Evolutionary conservation across 768 basidiomycete species (phyloP).

Genomic region (Tulasnella calospora): DNA sequence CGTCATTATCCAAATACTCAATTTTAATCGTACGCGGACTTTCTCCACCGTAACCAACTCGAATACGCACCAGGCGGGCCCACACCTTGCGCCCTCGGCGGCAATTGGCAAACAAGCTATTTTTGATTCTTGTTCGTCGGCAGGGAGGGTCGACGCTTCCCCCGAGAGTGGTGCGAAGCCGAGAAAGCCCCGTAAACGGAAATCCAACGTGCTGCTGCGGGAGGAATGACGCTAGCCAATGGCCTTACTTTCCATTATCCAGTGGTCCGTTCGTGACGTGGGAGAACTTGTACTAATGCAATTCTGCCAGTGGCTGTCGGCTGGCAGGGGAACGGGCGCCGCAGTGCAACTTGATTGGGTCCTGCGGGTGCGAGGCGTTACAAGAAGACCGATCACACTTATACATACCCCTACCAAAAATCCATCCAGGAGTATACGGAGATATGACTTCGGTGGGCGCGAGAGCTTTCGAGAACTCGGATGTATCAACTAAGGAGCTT

Average conservation of each 20-base stretch:
- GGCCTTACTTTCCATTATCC: background rate
- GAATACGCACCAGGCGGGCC: too few species aligned
- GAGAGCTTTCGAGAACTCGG: background rate
- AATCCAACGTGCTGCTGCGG: background rate
- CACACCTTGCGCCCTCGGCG: background rate
- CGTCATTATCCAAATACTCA: too few species aligned
- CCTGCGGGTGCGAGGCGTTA: background rate
- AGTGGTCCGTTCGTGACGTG: background rate
- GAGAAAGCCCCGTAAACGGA: background rate
- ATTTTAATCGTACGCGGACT: too few species aligned
- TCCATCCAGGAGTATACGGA: background rate
- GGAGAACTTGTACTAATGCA: background rate
- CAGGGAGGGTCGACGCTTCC: too few species aligned
- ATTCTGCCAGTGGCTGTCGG: slow-evolving; percentile 1
- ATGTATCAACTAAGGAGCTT: background rate
- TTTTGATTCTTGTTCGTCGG: background rate
- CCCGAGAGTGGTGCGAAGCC: background rate
- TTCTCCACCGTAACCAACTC: too few species aligned
- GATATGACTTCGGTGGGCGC: background rate
- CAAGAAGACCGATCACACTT: background rate
- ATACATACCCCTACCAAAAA: background rate
- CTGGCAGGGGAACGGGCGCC: background rate
- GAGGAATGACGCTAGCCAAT: background rate
- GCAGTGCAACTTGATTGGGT: background rate
- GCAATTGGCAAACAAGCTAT: background rate